Evolutionary conservation across 148 eudicot species (phyloP).

Genomic region (Drosera capensis): DNA sequence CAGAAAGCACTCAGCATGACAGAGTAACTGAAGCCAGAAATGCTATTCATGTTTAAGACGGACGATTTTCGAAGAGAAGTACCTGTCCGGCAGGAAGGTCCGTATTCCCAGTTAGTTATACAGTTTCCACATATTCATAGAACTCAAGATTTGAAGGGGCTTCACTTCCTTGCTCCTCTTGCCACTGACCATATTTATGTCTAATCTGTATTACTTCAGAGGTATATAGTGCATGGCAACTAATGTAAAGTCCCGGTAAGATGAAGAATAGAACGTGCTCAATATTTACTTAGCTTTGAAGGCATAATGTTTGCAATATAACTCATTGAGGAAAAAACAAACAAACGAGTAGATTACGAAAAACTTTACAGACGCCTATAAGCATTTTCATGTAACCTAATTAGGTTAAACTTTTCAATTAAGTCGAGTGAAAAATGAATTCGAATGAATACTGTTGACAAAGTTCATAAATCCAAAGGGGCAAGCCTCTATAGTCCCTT

Average conservation of each 20-base stretch:
- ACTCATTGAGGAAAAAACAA: neutral
- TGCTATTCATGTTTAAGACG: no score
- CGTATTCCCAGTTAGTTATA: constrained; percentile 92
- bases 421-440: no score
- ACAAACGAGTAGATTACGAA: no score
- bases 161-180: constrained; percentile 37
- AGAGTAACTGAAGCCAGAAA: no score
- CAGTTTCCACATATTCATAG: constrained; percentile 96
- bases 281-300: neutral
- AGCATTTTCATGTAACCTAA: constrained; percentile 4
- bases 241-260: constrained; percentile 63
- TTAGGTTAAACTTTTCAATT: no score
- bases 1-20: no score
- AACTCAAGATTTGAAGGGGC: constrained; percentile 49
- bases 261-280: no score
- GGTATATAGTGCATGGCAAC: constrained; percentile 60
- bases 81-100: constrained; percentile 98
- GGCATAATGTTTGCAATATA: neutral
- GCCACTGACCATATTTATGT: constrained; percentile 91
- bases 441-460: no score
- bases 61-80: no score
- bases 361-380: no score
- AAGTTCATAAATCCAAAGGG: no score
- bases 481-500: no score
- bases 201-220: constrained; percentile 87